Evolutionary conservation across 1,284 basidiomycete genomes (phyloP), one percentile per base, ranked within the genome.

Genomic region (Ustilago loliicola): DNA sequence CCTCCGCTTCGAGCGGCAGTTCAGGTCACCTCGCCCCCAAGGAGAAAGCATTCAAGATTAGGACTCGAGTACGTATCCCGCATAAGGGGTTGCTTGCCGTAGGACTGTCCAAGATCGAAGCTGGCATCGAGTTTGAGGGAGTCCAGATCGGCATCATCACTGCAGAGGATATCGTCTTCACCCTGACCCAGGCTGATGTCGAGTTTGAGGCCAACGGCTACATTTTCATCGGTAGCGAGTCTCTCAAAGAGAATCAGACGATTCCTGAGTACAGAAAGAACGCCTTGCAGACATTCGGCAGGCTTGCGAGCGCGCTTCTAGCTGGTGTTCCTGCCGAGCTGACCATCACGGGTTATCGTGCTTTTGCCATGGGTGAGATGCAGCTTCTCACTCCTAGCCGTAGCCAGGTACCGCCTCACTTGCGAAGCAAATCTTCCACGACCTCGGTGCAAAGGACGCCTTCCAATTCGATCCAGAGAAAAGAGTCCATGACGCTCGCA

Each of bases 301-400:
- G 48, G 15, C 68, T 76, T 19, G 73, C 68, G 4, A 65, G 30
- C 13, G 47, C 57, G 9, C 53, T 76, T 10, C 30, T 76, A 21
- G 53, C 64, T 15, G 73, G 68, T 1, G 45, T 29, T 21, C 61
- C 68, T 9, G 62, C 66, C 13, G 65, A 67, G 30, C 40, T 76
- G 17, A 72, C 64, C 32, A 60, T 68, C 42, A 42, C 21, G 2
- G 73, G 73, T 23, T 76, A 76, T 32, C 68, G 73, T 29, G 73
- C 73, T 3, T 76, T 72, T 59, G 73, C 73, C 17, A 71, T 76
- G 73, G 73, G 68, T 29, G 73, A 76, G 10, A 50, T 65, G 60
- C 64, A 63, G 32, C 50, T 51, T 19, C n/a, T 57, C 27, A 34
- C 67, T 7, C 48, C 62, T 19, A 47, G 38, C 32, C 68, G 73